Conservation (phyloP, 768 basidiomycete genomes). For the Termitomyces titanicus region DNA sequence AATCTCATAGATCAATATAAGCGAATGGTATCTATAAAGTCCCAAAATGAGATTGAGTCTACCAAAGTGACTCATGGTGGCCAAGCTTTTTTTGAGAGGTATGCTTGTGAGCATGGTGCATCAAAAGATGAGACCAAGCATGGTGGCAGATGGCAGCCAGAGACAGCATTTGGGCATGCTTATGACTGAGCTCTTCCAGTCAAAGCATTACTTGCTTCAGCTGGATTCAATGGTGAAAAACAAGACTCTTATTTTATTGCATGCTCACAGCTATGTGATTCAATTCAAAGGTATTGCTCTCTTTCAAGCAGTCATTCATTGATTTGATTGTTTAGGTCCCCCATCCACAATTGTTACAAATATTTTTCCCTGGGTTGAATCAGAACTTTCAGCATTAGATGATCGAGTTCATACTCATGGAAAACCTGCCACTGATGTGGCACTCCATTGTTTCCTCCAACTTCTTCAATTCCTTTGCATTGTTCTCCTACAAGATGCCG, state of each 20-base stretch:
- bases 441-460: too few species aligned
- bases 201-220: neutral
- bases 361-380: neutral
- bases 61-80: slow-evolving; percentile 1
- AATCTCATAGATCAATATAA: neutral
- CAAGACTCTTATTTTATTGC: neutral
- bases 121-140: neutral
- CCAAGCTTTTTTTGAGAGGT: neutral
- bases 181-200: neutral
- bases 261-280: neutral
- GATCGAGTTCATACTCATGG: too few species aligned
- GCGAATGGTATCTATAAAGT: neutral
- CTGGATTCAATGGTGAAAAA: neutral
- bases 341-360: neutral
- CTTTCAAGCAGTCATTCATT: neutral
- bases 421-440: too few species aligned
- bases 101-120: neutral
- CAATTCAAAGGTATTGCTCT: too few species aligned
- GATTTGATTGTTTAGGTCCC: neutral
- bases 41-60: neutral
- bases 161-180: neutral
- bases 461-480: too few species aligned
- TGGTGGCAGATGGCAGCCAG: neutral
- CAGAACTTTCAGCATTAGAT: neutral
- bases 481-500: too few species aligned